These are phyloP conservation scores for Mucor lusitanicus DNA, from an alignment of 371 early-diverging fungal genomes.

Conservation along the genomic window DNA sequence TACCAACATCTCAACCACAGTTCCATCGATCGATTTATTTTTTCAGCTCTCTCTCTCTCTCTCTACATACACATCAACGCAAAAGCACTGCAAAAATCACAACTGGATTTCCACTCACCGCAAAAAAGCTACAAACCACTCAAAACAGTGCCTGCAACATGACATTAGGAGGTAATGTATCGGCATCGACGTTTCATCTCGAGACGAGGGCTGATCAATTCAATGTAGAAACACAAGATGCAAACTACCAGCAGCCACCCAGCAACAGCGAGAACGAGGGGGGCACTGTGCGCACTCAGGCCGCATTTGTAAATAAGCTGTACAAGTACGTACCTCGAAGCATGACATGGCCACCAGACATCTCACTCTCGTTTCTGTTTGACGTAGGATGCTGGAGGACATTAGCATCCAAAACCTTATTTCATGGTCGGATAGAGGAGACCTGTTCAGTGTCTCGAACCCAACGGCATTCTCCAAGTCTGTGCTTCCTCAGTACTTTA, in stretches of 20 bases:
- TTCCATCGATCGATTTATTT: not conserved
- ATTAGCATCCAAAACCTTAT: conserved; percentile 55
- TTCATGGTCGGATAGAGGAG: conserved; percentile 65
- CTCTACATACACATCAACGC: not conserved
- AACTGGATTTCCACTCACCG: not conserved
- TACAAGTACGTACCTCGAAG: conserved; percentile 46
- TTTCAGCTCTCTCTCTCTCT: not conserved
- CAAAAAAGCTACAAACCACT: not conserved
- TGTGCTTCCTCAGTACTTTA: conserved; percentile 79
- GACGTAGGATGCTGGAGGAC: conserved; percentile 61
- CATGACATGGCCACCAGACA: no score
- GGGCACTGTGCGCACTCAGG: conserved; percentile 43
- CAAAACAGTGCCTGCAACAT: not conserved
- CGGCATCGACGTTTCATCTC: no score
- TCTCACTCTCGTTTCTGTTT: no score
- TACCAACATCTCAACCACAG: not conserved
- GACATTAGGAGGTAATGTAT: conserved; percentile 2
- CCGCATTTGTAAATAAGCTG: conserved; percentile 70
- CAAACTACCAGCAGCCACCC: no score
- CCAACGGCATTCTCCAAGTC: conserved; percentile 55
- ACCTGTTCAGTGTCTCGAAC: conserved; percentile 66
- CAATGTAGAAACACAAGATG: no score
- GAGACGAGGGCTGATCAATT: no score
- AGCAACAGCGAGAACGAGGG: not conserved
- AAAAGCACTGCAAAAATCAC: not conserved